phyloP scores from a whole-genome alignment of 192 early-diverging fungal species.

The Pilaira anomala region DNA sequence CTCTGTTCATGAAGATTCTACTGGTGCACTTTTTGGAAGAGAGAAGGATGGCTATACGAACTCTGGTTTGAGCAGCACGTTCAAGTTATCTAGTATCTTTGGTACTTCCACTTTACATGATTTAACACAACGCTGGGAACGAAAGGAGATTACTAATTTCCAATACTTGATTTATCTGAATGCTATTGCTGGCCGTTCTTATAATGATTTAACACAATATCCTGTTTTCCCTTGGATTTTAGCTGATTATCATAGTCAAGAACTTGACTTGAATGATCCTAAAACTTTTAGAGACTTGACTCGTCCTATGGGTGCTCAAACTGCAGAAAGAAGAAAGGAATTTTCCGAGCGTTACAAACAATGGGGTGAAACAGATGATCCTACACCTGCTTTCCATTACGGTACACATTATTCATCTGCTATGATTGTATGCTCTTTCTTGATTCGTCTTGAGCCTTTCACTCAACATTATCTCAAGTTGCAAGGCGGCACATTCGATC shows the following conservation, averaged over 20 bases:
- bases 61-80: conserved; percentile 25
- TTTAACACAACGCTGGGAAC: conserved; percentile 79
- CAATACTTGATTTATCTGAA: conserved; percentile 96
- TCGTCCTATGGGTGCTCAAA: conserved; percentile 88
- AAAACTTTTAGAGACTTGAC: conserved; percentile 83
- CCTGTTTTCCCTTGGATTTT: conserved; percentile 97
- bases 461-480: conserved; percentile 74
- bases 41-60: conserved; percentile 26
- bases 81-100: conserved; percentile 62
- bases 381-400: conserved; percentile 78
- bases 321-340: conserved; percentile 60
- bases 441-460: conserved; percentile 90
- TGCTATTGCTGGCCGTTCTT: conserved; percentile 79
- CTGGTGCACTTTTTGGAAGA: conserved; percentile 49
- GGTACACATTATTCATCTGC: conserved; percentile 98
- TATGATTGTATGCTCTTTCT: conserved; percentile 83
- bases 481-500: conserved; percentile 80
- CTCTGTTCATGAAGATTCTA: conserved; percentile 43
- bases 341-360: conserved; percentile 61
- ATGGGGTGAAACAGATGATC: conserved; percentile 53
- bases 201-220: conserved; percentile 90
- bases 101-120: conserved; percentile 59
- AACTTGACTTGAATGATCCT: conserved; percentile 76
- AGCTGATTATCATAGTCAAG: conserved; percentile 70
- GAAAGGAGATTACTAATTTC: conserved; percentile 88